Base-by-base conservation (phyloP, 495 filamentous ascomycete species). In the Penicillium angulare region DNA sequence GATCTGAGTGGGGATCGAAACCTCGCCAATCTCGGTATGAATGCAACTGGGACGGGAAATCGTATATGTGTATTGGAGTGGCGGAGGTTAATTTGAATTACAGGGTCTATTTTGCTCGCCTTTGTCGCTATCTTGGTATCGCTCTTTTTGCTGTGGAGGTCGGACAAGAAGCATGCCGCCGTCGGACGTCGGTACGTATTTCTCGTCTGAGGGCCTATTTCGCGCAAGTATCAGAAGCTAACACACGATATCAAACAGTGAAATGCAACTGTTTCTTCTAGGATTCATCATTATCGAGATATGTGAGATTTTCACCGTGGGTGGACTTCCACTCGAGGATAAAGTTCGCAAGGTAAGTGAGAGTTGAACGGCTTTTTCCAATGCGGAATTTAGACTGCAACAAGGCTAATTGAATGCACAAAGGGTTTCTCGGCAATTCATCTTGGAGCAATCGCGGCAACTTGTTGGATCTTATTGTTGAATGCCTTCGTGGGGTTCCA, bases 401-500 rank as follows among this genome's bases (percentile, higher is more conserved):
- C n/a, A 15, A 12, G 29, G 27, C 51, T 47, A 17, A 47, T 36
- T 18, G 17, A 17, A 32, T 33, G 5, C 10, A 39, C 27, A 7
- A 17, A 96, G 90, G 92, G 83, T 15, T 99, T 99, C 63, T 88
- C 86, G 24, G 95, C 87, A n/a, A 83, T 92, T 10, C 93, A 99
- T 66, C 79, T 99, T 45, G 95, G 90, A 36, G 80, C 88, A 36
- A 95, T 97, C 47, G 79, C 87, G 41, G 88, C 92, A 29, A 91
- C 90, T 7, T 77, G 83, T 49, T 99, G 93, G 93, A 84, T 96
- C 26, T 78, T 99, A 2, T 79, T 99, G 60, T 73, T 99, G 49
- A 97, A 97, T 62, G 91, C 89, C 6, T 67, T 96, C 12, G 88
- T 99, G 12, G 93, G 95, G 51, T 97, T 85, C 66, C 95, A 99